These are phyloP conservation scores for Taiwanofungus camphoratus DNA, from an alignment of 1,284 basidiomycete genomes.

Conservation along the genomic window DNA sequence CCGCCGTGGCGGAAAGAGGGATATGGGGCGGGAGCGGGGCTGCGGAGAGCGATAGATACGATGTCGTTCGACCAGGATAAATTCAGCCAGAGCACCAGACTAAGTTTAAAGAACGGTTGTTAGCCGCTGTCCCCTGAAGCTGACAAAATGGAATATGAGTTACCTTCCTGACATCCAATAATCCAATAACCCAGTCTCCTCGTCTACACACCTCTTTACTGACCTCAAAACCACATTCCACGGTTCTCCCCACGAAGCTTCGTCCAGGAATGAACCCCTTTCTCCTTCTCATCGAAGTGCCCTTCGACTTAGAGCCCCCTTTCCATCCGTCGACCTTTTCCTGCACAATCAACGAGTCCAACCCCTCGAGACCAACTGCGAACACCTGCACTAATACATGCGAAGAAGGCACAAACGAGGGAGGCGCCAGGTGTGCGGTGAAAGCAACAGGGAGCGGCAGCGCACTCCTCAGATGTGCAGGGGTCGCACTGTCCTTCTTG, in stretches of 20 bases:
- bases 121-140: too few relatives aligned
- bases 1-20: constrained; percentile 21
- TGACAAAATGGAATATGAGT: too few relatives aligned
- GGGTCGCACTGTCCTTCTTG: constrained; percentile 29
- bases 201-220: constrained; percentile 54
- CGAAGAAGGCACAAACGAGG: constrained; percentile 57
- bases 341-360: constrained; percentile 61
- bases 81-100: constrained; percentile 81
- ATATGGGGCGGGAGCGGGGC: constrained; percentile 31
- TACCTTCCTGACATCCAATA: constrained; percentile 75
- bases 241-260: constrained; percentile 74
- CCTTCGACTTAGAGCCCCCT: constrained; percentile 5
- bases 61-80: constrained; percentile 74
- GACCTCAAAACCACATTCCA: constrained; percentile 80
- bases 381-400: constrained; percentile 81
- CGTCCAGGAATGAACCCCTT: constrained; percentile 78
- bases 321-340: constrained; percentile 29
- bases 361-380: constrained; percentile 73
- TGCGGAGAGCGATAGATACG: constrained; percentile 69
- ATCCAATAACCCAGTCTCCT: constrained; percentile 81
- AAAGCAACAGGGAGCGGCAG: constrained; percentile 44
- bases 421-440: constrained; percentile 67
- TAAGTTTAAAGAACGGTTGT: constrained; percentile 31
- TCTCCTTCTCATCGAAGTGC: constrained; percentile 25
- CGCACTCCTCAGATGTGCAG: constrained; percentile 35